These are phyloP conservation scores for Gastrodia elata DNA, from an alignment of 106 monocot genomes.

Conservation along the genomic window DNA sequence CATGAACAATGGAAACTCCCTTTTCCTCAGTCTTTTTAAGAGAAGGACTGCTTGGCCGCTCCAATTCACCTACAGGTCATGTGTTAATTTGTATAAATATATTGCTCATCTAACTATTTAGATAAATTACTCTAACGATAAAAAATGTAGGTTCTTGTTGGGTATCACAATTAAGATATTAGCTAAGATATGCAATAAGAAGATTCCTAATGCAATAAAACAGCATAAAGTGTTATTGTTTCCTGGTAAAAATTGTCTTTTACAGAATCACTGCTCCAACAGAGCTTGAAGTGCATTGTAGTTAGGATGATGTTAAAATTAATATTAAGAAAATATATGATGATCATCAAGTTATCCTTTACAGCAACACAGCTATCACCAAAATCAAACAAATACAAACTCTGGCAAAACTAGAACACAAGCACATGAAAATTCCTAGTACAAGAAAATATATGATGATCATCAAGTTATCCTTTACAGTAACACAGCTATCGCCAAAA, in stretches of 20 bases:
- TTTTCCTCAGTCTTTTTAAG: constrained; percentile 80
- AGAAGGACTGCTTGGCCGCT: constrained; percentile 89
- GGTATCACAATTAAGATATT: not conserved
- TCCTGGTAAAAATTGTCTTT: not conserved
- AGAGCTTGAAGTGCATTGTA: not conserved
- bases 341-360: constrained; percentile 1
- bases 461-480: not conserved
- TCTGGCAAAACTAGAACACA: not conserved
- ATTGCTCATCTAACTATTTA: not conserved
- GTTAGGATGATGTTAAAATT: not conserved
- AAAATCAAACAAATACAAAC: not conserved
- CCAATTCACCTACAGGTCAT: constrained; percentile 36
- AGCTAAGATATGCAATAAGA: not conserved
- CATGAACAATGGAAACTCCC: constrained; percentile 73
- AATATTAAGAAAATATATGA: not conserved
- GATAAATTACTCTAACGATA: not conserved
- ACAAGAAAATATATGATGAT: not conserved
- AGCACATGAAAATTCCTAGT: not conserved
- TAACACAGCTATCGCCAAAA: not conserved
- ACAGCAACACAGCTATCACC: not conserved
- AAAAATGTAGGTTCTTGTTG: not conserved
- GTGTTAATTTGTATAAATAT: not conserved
- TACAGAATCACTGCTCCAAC: not conserved
- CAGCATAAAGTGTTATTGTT: not conserved
- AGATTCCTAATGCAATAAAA: not conserved